These are phyloP conservation scores for Nyctanthes arbortristis DNA, from an alignment of 257 asterid genomes.

Conservation along the genomic window DNA sequence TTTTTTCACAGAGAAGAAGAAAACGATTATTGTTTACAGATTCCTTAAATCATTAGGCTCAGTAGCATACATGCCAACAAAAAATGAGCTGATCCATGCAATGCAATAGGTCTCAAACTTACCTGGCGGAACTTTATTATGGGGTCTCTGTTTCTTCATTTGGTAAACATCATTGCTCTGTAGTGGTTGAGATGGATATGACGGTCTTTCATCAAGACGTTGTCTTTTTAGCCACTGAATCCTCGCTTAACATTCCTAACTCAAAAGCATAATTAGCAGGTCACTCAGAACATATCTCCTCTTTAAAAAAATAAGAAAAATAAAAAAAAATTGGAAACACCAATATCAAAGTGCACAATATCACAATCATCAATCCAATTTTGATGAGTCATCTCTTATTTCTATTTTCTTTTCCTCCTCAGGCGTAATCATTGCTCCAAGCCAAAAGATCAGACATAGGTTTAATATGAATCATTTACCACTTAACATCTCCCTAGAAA, in stretches of 20 bases:
- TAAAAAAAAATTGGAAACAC: not conserved
- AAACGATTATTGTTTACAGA: constrained; percentile 2
- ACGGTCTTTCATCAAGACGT: constrained; percentile 65
- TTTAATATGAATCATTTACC: constrained; percentile 1
- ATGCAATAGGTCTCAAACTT: constrained; percentile 15
- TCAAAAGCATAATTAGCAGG: constrained; percentile 25
- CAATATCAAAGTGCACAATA: not conserved
- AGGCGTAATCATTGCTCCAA: not conserved
- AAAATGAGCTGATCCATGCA: no score
- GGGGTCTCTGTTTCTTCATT: constrained; percentile 62
- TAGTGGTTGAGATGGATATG: constrained; percentile 54
- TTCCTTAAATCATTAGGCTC: not conserved
- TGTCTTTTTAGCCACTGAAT: constrained; percentile 61
- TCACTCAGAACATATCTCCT: constrained; percentile 6
- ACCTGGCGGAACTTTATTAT: constrained; percentile 90
- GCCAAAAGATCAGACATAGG: constrained; percentile 4
- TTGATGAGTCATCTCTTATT: constrained; percentile 11
- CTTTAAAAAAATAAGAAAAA: no score
- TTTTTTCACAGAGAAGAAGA: not conserved
- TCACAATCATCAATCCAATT: constrained; percentile 8
- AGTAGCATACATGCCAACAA: not conserved
- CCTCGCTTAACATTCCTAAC: constrained; percentile 93
- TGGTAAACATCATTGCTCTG: constrained; percentile 55
- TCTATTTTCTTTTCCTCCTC: not conserved
- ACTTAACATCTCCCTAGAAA: not conserved